phyloP scores from a whole-genome alignment of 176 grass and related monocot genomes.

The Avena eriantha region DNA sequence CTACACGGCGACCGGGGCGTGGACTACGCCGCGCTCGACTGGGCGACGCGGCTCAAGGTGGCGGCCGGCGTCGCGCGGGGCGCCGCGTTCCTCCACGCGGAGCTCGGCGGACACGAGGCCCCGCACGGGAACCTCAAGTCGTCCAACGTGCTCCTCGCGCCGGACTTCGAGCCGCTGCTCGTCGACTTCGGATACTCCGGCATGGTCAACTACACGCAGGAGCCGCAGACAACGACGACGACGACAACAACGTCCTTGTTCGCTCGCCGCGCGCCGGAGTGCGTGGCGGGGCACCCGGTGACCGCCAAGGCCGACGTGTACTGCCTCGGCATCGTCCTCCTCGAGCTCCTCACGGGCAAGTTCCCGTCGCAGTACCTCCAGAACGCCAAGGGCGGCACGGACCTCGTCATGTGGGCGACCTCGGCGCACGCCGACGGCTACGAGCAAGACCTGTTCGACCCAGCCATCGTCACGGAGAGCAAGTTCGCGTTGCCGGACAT shows the following conservation, averaged over 20 bases:
- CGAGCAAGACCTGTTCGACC: slow-evolving; percentile 81
- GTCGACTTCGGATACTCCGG: slow-evolving; percentile 80
- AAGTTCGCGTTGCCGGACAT: slow-evolving; percentile 76
- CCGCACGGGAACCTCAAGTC: slow-evolving; percentile 98
- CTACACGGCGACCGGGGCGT: slow-evolving; percentile 85
- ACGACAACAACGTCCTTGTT: slow-evolving; percentile 50
- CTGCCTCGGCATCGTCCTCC: slow-evolving; percentile 89
- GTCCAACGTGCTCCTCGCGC: slow-evolving; percentile 72
- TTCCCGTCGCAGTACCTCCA: slow-evolving; percentile 82
- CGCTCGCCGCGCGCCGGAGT: slow-evolving; percentile 65
- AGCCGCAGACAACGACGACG: slow-evolving; percentile 22
- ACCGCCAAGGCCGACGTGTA: slow-evolving; percentile 78
- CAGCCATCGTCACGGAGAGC: slow-evolving; percentile 49
- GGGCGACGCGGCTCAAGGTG: slow-evolving; percentile 67
- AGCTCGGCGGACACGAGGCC: slow-evolving; percentile 43
- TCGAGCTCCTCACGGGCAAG: slow-evolving; percentile 94
- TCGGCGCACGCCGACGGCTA: slow-evolving; percentile 56
- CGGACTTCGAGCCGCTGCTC: slow-evolving; percentile 89
- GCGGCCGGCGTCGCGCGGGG: slow-evolving; percentile 65
- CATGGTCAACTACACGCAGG: slow-evolving; percentile 43
- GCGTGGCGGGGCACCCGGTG: slow-evolving; percentile 27
- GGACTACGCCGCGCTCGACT: slow-evolving; percentile 79
- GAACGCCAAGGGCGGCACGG: slow-evolving; percentile 77
- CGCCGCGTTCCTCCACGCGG: slow-evolving; percentile 61
- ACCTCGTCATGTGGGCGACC: slow-evolving; percentile 84